Conservation (phyloP, 2,329 filamentous ascomycete species). For the Domatiomyces catenatus region DNA sequence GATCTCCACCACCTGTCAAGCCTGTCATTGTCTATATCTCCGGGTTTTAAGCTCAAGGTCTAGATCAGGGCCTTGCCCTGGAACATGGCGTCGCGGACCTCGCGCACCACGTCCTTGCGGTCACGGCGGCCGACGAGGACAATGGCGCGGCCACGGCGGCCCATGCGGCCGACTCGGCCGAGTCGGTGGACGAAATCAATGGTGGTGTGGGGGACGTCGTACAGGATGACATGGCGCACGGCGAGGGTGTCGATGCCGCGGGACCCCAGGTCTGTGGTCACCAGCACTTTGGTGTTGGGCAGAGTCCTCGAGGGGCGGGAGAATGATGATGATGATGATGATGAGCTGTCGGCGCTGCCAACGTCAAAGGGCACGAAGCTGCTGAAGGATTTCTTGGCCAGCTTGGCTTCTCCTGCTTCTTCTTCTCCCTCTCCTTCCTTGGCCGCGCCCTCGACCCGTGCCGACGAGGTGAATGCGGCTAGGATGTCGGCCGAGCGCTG, state of each 20-base stretch:
- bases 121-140: conserved; percentile 84
- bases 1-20: too few species aligned
- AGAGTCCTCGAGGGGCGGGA: conserved; percentile 36
- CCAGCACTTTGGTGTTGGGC: conserved; percentile 72
- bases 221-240: conserved; percentile 80
- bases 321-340: conserved; percentile 2
- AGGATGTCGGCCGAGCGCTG: conserved; percentile 64
- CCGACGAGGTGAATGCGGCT: conserved; percentile 48
- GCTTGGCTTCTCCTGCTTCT: conserved; percentile 2
- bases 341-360: conserved; percentile 22
- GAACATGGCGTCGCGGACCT: conserved; percentile 82
- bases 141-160: conserved; percentile 71
- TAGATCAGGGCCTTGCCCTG: conserved; percentile 64
- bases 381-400: background rate
- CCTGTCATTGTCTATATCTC: background rate
- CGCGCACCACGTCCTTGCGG: conserved; percentile 73
- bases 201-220: conserved; percentile 93
- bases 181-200: conserved; percentile 97
- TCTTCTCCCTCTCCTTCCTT: conserved; percentile 8
- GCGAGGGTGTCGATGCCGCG: conserved; percentile 87
- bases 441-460: conserved; percentile 13
- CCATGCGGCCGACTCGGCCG: conserved; percentile 84
- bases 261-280: conserved; percentile 85
- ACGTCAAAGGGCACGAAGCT: conserved; percentile 12
- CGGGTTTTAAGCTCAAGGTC: background rate